Conservation (phyloP, 2,329 filamentous ascomycete genomes). For the Colletotrichum tamarilloi region DNA sequence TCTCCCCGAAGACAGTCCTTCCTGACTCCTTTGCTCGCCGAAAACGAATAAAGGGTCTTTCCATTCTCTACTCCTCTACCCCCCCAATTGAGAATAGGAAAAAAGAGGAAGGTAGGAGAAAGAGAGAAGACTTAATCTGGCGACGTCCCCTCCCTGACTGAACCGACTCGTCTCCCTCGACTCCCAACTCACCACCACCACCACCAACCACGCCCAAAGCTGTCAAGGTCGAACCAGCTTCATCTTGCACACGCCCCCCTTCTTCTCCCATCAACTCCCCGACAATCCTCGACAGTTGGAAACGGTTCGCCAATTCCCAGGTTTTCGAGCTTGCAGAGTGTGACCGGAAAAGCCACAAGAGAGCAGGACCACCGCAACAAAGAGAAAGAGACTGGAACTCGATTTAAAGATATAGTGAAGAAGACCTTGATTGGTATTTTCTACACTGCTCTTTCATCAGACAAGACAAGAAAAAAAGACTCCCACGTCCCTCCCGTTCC, state of each 20-base stretch:
- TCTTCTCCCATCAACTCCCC: constrained; percentile 33
- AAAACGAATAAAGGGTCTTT: constrained; percentile 39
- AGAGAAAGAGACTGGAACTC: constrained; percentile 44
- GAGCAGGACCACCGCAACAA: neutral
- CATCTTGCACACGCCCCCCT: constrained; percentile 19
- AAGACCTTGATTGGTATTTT: constrained; percentile 55
- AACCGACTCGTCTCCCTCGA: constrained; percentile 22
- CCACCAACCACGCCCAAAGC: constrained; percentile 7
- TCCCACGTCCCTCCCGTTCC: constrained; percentile 24
- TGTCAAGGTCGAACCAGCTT: constrained; percentile 9
- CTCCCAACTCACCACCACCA: constrained; percentile 14
- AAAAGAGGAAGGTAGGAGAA: constrained; percentile 37
- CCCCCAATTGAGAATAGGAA: constrained; percentile 36
- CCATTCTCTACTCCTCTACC: constrained; percentile 32
- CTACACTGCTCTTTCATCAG: constrained; percentile 36
- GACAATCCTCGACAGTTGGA: constrained; percentile 20
- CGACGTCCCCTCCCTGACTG: constrained; percentile 41
- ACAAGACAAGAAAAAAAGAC: neutral
- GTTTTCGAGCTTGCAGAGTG: constrained; percentile 31
- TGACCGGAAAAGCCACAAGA: constrained; percentile 3
- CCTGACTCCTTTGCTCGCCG: constrained; percentile 50
- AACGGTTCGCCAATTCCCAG: constrained; percentile 26
- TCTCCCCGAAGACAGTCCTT: constrained; percentile 61
- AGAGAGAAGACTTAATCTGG: constrained; percentile 32
- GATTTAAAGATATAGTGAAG: constrained; percentile 41